phyloP scores from a whole-genome alignment of 805 yeast genomes.

The Myxozyma neotropica region DNA sequence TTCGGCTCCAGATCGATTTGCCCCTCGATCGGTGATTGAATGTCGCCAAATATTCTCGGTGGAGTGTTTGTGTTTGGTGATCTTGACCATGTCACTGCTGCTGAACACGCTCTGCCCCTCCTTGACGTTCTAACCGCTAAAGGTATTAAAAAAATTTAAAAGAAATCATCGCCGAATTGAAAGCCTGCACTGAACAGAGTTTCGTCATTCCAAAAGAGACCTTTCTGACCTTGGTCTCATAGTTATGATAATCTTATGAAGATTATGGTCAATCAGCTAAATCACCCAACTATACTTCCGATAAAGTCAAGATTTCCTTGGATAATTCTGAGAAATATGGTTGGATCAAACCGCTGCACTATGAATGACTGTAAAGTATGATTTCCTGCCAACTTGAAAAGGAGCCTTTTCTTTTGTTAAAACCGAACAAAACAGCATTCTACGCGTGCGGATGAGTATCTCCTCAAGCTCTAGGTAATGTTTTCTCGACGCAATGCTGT shows the following conservation, averaged over 20 bases:
- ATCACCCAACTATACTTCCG: conserved; percentile 35
- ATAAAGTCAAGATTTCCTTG: conserved; percentile 32
- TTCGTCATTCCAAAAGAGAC: not conserved
- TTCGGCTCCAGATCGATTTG: too few relatives aligned
- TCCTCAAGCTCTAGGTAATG: too few relatives aligned
- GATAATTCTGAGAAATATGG: conserved; percentile 5
- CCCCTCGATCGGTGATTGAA: too few relatives aligned
- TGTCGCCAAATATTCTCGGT: not conserved
- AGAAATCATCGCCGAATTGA: not conserved
- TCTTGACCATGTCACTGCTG: not conserved
- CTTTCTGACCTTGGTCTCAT: not conserved
- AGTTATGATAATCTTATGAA: not conserved
- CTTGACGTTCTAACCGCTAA: conserved; percentile 5
- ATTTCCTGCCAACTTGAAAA: conserved; percentile 2
- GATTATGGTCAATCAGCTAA: not conserved
- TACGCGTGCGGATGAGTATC: conserved; percentile 32
- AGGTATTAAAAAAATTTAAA: conserved; percentile 1
- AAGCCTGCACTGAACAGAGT: conserved; percentile 9
- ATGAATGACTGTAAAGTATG: conserved; percentile 9
- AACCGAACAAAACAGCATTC: conserved; percentile 33
- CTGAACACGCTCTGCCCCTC: conserved; percentile 1
- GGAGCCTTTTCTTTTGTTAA: conserved; percentile 32
- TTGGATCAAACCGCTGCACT: conserved; percentile 7
- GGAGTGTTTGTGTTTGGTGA: conserved; percentile 3
- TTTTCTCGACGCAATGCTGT: too few relatives aligned